Percentiles rank a stretch among this genome's conserved stretches.
These are phyloP conservation scores for Hypoxylon sp. DNA, from an alignment of 2,329 filamentous ascomycete species.

Conservation along the genomic window DNA sequence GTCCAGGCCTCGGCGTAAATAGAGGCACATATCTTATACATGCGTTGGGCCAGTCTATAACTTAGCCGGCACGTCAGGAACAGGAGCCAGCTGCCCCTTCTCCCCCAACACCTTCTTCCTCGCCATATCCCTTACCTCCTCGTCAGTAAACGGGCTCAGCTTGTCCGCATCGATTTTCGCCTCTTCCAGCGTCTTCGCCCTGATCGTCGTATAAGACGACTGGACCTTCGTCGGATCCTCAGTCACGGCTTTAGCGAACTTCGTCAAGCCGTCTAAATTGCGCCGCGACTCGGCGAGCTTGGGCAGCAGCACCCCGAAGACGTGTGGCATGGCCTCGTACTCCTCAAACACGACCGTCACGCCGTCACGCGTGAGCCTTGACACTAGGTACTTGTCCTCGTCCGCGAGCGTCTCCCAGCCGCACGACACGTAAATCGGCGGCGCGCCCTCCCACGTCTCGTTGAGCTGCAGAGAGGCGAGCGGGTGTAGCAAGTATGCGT, in stretches of 20 bases:
- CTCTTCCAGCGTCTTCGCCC: constrained; percentile 68
- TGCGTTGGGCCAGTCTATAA: constrained; percentile 26
- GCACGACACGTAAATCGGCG: constrained; percentile 77
- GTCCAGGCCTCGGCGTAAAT: background rate
- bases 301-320: constrained; percentile 73
- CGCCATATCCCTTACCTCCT: constrained; percentile 61
- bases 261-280: constrained; percentile 70
- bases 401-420: constrained; percentile 82
- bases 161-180: constrained; percentile 59
- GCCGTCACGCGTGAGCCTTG: constrained; percentile 68
- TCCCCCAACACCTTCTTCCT: constrained; percentile 48
- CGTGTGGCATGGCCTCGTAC: constrained; percentile 86
- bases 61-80: constrained; percentile 40
- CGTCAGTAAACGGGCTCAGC: constrained; percentile 62
- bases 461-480: constrained; percentile 75
- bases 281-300: constrained; percentile 61
- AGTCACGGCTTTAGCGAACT: constrained; percentile 67
- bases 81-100: constrained; percentile 30
- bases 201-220: constrained; percentile 63
- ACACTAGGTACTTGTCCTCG: constrained; percentile 74
- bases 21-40: background rate
- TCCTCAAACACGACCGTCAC: constrained; percentile 77
- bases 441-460: constrained; percentile 71
- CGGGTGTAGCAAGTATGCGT: constrained; percentile 73
- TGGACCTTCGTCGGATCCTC: constrained; percentile 54